Conservation (phyloP, 2,329 filamentous ascomycete species). For the Fusarium mexicanum region DNA sequence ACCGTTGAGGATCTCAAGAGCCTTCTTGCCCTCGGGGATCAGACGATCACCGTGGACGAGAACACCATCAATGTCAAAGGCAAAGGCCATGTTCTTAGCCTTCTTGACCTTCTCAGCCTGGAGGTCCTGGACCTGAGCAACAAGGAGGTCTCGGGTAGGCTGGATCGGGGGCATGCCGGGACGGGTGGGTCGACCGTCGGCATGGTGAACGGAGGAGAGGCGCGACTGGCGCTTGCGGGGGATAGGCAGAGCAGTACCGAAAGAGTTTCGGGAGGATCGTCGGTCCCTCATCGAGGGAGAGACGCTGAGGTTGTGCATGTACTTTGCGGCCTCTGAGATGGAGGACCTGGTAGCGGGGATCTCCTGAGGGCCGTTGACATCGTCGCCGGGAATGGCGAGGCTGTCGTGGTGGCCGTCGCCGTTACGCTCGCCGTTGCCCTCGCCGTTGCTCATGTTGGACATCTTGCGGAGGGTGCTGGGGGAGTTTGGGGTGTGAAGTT, state of each 20-base stretch:
- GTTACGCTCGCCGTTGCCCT: slow-evolving; percentile 11
- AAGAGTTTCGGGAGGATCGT: slow-evolving; percentile 78
- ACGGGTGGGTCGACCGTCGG: slow-evolving; percentile 56
- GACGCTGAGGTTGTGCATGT: slow-evolving; percentile 78
- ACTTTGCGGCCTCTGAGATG: slow-evolving; percentile 72
- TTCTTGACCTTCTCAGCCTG: slow-evolving; percentile 71
- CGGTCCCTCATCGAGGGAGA: slow-evolving; percentile 74
- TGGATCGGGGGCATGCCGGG: slow-evolving; percentile 68
- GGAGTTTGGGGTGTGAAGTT: slow-evolving; percentile 50
- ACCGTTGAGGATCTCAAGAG: slow-evolving; percentile 76
- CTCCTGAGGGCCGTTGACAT: slow-evolving; percentile 67
- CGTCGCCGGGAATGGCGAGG: slow-evolving; percentile 51
- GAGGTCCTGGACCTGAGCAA: slow-evolving; percentile 75
- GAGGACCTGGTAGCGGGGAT: slow-evolving; percentile 74
- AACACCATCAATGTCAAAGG: slow-evolving; percentile 91
- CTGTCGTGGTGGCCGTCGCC: slow-evolving; percentile 28
- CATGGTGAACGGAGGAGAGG: slow-evolving; percentile 68
- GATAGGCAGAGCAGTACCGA: slow-evolving; percentile 77
- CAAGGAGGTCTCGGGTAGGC: slow-evolving; percentile 73
- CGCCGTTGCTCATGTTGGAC: slow-evolving; percentile 18
- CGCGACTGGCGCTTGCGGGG: slow-evolving; percentile 75
- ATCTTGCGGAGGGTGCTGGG: slow-evolving; percentile 34
- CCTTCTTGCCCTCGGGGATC: slow-evolving; percentile 77
- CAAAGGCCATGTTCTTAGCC: slow-evolving; percentile 81
- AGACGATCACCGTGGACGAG: slow-evolving; percentile 82